Evolutionary conservation across 140 eudicot species (phyloP), one percentile per base, ranked within the genome.

Genomic region (Flaveria floridana): DNA sequence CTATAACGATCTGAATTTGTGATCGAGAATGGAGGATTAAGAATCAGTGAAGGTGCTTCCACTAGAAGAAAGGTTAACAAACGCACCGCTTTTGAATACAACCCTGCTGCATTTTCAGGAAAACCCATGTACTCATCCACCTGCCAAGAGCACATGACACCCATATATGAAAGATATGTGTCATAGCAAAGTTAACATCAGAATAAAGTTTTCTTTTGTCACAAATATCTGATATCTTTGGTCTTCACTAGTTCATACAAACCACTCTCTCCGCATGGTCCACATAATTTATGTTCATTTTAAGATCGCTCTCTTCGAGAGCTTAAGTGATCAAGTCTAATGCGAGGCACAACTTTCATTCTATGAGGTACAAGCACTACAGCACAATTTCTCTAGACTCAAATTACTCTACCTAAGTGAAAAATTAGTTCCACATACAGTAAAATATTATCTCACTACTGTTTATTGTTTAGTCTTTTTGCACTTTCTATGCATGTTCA

Each of bases 1-100:
- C 98, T 87, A 78, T 86, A 85, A 6, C 97, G 89, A 56, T 93
- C 98, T 3, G 98, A 87, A 75, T 80, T 89, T 20, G 96, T 93
- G 74, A 93, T 89, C 6, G 96, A 84, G 75, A 93, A 90, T 6
- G 98, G 98, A 76, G 98, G 98, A 74, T 93, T 93, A 42, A 93
- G 84, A 74, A 90, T 86, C 52, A 93, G 92, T 20, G 85, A 86
- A 8, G 98, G 98, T 20, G 91, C 98, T 86, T 93, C 98, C 81
- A 87, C 96, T 15, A 89, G 82, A 55, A 93, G 93, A 75, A 93
- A 93, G 18, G 42, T 78, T 65, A 93, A 73, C 71, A 93, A 70
- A 6, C 85, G 75, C 44, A 86, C 92, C 20, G 96, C 96, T 82
- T 86, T 93, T 13, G 96, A 76, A 77, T 93, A 93, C 13, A 57